phyloP scores from a whole-genome alignment of 2,329 filamentous ascomycete species.

The Trichoderma harzianum region DNA sequence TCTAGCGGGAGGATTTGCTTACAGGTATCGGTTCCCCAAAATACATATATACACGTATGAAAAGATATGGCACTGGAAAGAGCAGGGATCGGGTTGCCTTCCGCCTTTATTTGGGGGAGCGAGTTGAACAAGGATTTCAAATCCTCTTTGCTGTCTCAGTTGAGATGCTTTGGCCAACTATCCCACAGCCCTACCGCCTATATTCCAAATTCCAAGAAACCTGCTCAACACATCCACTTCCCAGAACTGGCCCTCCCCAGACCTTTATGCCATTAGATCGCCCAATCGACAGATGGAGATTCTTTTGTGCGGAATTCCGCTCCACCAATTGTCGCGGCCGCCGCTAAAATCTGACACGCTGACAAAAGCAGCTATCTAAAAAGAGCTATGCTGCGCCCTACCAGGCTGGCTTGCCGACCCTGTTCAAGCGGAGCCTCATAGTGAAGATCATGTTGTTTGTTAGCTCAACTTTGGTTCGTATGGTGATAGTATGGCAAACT shows the following conservation, averaged over 20 bases:
- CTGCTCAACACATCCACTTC: not conserved
- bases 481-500: not conserved
- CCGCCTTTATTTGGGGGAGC: not conserved
- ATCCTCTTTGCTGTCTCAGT: not conserved
- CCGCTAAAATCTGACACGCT: slow-evolving; percentile 9
- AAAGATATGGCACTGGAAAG: not conserved
- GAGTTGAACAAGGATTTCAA: not conserved
- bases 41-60: not conserved
- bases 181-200: not conserved
- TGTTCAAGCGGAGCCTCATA: not conserved
- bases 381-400: not conserved
- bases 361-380: not conserved
- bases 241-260: not conserved
- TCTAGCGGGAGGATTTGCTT: not conserved
- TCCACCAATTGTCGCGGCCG: not conserved
- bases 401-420: not conserved
- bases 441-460: not conserved
- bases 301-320: not conserved
- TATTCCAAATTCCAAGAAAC: not conserved
- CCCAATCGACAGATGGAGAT: not conserved
- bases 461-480: not conserved
- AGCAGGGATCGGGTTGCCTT: not conserved
- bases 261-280: not conserved
- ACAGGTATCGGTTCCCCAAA: not conserved
- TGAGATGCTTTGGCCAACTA: not conserved